Evolutionary conservation across 2,329 filamentous ascomycete species (phyloP).

Genomic region (Fusarium kyushuense): DNA sequence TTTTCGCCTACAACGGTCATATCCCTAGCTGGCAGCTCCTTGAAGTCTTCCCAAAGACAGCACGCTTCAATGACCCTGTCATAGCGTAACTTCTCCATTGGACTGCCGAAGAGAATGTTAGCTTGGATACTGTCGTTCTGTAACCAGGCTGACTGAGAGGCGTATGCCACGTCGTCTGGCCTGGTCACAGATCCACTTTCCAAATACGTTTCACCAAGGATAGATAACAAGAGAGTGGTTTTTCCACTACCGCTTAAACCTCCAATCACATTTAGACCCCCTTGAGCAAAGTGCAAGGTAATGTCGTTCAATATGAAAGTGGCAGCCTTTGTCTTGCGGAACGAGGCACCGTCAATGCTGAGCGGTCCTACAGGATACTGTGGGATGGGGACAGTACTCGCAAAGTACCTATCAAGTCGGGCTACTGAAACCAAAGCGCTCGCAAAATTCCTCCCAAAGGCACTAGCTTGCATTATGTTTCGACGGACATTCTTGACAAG

Average conservation of each 20-base stretch:
- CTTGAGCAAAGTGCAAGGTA: conserved; percentile 64
- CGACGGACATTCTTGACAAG: conserved; percentile 65
- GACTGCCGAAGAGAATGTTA: conserved; percentile 67
- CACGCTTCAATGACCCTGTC: conserved; percentile 67
- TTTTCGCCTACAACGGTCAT: conserved; percentile 66
- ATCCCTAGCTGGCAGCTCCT: conserved; percentile 63
- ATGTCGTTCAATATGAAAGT: conserved; percentile 63
- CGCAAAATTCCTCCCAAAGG: conserved; percentile 54
- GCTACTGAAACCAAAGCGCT: conserved; percentile 59
- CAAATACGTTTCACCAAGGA: conserved; percentile 66
- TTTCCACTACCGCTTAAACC: conserved; percentile 69
- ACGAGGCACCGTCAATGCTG: conserved; percentile 59
- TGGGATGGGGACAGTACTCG: conserved; percentile 61
- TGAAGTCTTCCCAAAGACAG: conserved; percentile 63
- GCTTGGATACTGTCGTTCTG: conserved; percentile 67
- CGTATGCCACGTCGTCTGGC: conserved; percentile 66
- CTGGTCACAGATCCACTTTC: conserved; percentile 61
- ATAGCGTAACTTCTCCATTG: conserved; percentile 66
- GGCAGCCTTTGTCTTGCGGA: conserved; percentile 63
- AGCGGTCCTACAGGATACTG: conserved; percentile 64
- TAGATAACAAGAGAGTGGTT: conserved; percentile 65
- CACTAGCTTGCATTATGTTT: conserved; percentile 64
- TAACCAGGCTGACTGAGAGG: conserved; percentile 69
- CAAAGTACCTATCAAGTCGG: conserved; percentile 67
- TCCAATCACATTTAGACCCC: conserved; percentile 66